Percentiles rank a stretch among this genome's conserved stretches.
These are phyloP conservation scores for Westerdykella aurantiaca DNA, from an alignment of 2,329 filamentous ascomycete species.

Conservation along the genomic window DNA sequence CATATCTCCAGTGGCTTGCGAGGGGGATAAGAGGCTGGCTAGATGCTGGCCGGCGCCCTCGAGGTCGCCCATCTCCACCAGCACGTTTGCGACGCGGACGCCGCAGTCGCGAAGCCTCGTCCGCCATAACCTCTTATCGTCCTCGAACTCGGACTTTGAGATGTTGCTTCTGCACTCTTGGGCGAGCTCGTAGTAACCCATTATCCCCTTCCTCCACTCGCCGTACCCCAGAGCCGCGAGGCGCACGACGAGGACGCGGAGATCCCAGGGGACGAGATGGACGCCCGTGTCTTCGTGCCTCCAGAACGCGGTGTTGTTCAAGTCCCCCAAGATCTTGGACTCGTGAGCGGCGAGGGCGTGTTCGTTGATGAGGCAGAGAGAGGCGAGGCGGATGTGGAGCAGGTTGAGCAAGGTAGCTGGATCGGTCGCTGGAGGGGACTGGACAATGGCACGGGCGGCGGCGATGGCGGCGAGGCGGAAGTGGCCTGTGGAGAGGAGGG, in stretches of 20 bases:
- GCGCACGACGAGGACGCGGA: conserved; percentile 75
- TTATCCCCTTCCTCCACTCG: conserved; percentile 76
- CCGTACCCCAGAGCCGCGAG: conserved; percentile 81
- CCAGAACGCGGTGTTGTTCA: conserved; percentile 50
- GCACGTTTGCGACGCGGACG: conserved; percentile 55
- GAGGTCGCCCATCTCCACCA: conserved; percentile 84
- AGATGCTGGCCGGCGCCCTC: conserved; percentile 73
- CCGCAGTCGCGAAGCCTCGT: conserved; percentile 69
- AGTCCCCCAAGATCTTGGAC: conserved; percentile 56
- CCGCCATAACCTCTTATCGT: conserved; percentile 63
- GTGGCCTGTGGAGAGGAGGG: conserved; percentile 65
- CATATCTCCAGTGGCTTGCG: conserved; percentile 34
- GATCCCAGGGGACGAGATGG: conserved; percentile 73
- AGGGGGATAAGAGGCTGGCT: conserved; percentile 47
- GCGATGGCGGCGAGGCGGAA: conserved; percentile 73
- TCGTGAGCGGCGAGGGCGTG: conserved; percentile 53
- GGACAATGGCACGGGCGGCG: conserved; percentile 57
- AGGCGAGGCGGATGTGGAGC: conserved; percentile 75
- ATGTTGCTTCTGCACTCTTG: conserved; percentile 65
- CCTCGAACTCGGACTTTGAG: conserved; percentile 36
- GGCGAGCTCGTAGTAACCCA: conserved; percentile 84
- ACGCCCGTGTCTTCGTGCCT: conserved; percentile 43
- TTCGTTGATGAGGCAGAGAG: conserved; percentile 72
- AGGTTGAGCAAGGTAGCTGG: conserved; percentile 65
- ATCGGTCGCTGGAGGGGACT: conserved; percentile 49